Conservation (phyloP, 2,329 filamentous ascomycete species). For the Ophiocordyceps polyrhachis-furcata region DNA sequence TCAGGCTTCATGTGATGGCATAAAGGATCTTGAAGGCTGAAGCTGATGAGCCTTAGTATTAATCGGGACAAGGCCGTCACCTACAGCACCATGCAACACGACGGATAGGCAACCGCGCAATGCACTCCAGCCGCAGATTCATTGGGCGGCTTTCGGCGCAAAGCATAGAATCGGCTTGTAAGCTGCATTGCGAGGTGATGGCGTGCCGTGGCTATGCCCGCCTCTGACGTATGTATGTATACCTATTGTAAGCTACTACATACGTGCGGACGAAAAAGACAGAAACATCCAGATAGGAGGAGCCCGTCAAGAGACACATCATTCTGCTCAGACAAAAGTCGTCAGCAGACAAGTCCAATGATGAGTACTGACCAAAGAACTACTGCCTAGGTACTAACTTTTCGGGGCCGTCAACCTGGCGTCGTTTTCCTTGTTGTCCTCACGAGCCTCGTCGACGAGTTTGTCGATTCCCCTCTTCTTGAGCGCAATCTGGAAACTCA, state of each 20-base stretch:
- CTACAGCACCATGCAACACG: neutral
- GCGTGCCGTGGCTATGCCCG: neutral
- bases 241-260: neutral
- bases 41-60: neutral
- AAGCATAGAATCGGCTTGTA: neutral
- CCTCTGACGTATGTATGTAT: neutral
- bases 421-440: slow-evolving; percentile 80
- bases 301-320: neutral
- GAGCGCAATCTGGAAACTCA: slow-evolving; percentile 46
- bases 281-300: neutral
- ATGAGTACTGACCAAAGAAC: neutral
- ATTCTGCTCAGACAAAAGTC: neutral
- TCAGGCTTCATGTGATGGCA: neutral
- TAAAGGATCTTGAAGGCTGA: neutral
- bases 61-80: neutral
- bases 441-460: slow-evolving; percentile 77
- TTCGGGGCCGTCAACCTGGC: slow-evolving; percentile 25
- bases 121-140: neutral
- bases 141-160: neutral
- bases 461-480: slow-evolving; percentile 84
- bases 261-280: neutral
- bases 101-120: neutral
- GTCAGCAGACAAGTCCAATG: neutral
- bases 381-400: slow-evolving; percentile 14
- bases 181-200: neutral